These are phyloP conservation scores for Leccinum fuscescens DNA, from an alignment of 1,284 basidiomycete genomes.

Conservation along the genomic window DNA sequence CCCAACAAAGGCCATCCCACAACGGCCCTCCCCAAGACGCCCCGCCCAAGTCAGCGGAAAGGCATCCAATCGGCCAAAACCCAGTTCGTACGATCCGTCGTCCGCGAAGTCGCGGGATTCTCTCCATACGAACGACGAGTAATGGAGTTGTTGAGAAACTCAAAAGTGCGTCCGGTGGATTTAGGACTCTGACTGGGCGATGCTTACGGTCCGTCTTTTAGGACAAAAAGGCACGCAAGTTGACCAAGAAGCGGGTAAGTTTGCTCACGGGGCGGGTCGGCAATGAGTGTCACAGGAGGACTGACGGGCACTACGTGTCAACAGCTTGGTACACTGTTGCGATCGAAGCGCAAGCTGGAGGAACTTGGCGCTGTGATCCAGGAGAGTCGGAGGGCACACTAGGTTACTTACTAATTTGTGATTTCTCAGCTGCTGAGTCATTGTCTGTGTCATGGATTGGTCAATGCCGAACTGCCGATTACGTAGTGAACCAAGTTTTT, in stretches of 20 bases:
- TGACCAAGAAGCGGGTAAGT: conserved; percentile 96
- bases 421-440: conserved; percentile 18
- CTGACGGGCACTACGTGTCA: conserved; percentile 1
- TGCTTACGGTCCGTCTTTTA: conserved; percentile 31
- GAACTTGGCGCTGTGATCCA: conserved; percentile 90
- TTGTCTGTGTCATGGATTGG: conserved; percentile 2
- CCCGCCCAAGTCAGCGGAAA: conserved; percentile 91
- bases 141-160: conserved; percentile 98
- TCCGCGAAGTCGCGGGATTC: conserved; percentile 97
- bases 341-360: conserved; percentile 97
- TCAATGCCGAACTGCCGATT: conserved; percentile 18
- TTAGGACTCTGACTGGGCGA: neutral
- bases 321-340: conserved; percentile 91
- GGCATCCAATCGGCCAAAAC: conserved; percentile 84
- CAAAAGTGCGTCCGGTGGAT: conserved; percentile 65
- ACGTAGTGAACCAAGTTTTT: conserved; percentile 27
- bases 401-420: neutral
- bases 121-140: conserved; percentile 98
- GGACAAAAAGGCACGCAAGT: conserved; percentile 98
- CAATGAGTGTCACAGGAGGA: too few species aligned
- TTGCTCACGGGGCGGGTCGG: neutral
- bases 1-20: conserved; percentile 93
- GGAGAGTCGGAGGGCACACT: conserved; percentile 80
- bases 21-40: conserved; percentile 77
- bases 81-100: conserved; percentile 87